These are phyloP conservation scores for Lecanoromycetidae sp. DNA, from an alignment of 2,329 filamentous ascomycete genomes.

Conservation along the genomic window DNA sequence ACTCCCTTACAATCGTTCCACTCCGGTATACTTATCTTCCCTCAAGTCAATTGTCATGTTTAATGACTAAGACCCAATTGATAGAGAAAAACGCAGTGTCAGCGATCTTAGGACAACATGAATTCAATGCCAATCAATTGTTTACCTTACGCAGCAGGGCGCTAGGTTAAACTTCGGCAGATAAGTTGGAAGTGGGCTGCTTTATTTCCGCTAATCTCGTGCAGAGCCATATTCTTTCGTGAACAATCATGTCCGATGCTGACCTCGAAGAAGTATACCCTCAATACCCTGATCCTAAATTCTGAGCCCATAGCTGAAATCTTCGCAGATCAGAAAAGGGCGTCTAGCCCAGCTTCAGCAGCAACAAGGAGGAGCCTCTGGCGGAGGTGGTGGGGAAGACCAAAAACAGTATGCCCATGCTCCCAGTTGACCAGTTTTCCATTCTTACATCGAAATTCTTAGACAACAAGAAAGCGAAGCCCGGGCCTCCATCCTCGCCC, in stretches of 20 bases:
- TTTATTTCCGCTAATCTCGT: not conserved
- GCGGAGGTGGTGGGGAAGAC: slow-evolving; percentile 41
- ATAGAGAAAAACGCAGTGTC: too few species aligned
- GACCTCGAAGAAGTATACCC: slow-evolving; percentile 49
- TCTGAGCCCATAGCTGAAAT: slow-evolving; percentile 9
- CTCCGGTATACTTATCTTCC: too few species aligned
- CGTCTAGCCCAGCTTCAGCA: slow-evolving; percentile 84
- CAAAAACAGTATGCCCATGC: slow-evolving; percentile 36
- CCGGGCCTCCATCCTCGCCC: slow-evolving; percentile 64
- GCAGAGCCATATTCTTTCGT: not conserved
- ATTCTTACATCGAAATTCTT: slow-evolving; percentile 1
- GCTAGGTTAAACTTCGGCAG: not conserved
- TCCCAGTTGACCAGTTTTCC: not conserved
- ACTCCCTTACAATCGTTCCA: not conserved
- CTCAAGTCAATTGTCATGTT: too few species aligned
- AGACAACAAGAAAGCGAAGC: slow-evolving; percentile 44
- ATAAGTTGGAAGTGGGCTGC: not conserved
- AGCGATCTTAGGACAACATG: too few species aligned
- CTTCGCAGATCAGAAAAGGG: slow-evolving; percentile 66
- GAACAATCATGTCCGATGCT: slow-evolving; percentile 49
- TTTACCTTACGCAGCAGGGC: too few species aligned
- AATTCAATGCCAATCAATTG: too few species aligned
- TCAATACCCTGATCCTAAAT: not conserved
- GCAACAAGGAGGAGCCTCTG: slow-evolving; percentile 43
- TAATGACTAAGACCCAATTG: too few species aligned